Evolutionary conservation across 2,329 filamentous ascomycete species (phyloP).

Genomic region (Penicillium sp.): DNA sequence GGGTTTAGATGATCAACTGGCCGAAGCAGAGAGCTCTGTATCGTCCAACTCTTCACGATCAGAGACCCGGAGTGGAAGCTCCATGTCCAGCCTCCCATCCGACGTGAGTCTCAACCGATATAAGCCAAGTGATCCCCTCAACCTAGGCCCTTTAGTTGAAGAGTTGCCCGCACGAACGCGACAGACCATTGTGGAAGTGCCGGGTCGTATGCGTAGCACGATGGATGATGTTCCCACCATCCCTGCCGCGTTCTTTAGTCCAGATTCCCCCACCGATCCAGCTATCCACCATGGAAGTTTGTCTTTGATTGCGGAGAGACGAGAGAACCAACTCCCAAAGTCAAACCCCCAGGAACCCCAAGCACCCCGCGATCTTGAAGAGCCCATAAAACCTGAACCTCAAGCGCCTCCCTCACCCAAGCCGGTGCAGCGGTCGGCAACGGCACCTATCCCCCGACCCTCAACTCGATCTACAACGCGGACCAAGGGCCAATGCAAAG

Average conservation of each 20-base stretch:
- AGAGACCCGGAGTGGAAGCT: constrained; percentile 60
- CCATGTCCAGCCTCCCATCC: constrained; percentile 59
- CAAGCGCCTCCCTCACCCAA: constrained; percentile 20
- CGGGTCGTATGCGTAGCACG: constrained; percentile 36
- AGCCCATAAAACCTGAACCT: not conserved
- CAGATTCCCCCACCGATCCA: constrained; percentile 51
- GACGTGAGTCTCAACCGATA: constrained; percentile 32
- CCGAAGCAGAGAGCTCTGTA: constrained; percentile 64
- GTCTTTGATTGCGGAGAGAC: constrained; percentile 33
- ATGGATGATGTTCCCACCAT: constrained; percentile 32
- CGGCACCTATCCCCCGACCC: constrained; percentile 41
- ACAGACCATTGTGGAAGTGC: constrained; percentile 26
- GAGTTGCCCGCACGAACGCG: constrained; percentile 48
- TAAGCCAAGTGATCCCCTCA: constrained; percentile 35
- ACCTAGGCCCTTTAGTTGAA: constrained; percentile 56
- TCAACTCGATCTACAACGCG: constrained; percentile 41
- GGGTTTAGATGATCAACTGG: constrained; percentile 60
- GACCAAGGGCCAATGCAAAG: constrained; percentile 76
- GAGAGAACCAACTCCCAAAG: not conserved
- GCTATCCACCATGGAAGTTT: constrained; percentile 43
- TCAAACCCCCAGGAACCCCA: not conserved
- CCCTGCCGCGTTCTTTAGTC: constrained; percentile 33
- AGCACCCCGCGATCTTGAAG: constrained; percentile 1
- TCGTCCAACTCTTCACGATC: constrained; percentile 65
- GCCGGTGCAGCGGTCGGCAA: constrained; percentile 31